Conservation (phyloP, 2,329 filamentous ascomycete genomes). For the Berkeleyomyces rouxiae region DNA sequence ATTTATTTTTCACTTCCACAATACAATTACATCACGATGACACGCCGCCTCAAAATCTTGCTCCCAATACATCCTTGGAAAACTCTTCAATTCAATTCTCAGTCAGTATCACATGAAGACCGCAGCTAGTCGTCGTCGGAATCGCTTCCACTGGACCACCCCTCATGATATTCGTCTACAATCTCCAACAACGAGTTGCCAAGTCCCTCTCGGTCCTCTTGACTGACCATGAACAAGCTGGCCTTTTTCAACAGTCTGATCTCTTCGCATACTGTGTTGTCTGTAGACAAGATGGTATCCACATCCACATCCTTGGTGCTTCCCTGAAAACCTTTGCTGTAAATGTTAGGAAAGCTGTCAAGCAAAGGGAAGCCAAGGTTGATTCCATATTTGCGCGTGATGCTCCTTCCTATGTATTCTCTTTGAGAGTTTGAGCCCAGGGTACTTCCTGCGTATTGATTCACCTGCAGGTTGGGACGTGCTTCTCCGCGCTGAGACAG, state of each 20-base stretch:
- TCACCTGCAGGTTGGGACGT: background rate
- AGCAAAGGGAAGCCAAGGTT: constrained; percentile 55
- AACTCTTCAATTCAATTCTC: background rate
- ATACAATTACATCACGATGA: background rate
- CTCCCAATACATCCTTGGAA: background rate
- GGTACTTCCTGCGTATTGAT: background rate
- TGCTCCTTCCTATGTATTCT: constrained; percentile 5
- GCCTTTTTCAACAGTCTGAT: constrained; percentile 50
- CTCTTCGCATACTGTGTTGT: constrained; percentile 52
- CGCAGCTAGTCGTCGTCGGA: constrained; percentile 41
- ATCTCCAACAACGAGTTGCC: constrained; percentile 67
- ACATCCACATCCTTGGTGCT: constrained; percentile 26
- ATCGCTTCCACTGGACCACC: constrained; percentile 66
- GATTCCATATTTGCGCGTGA: constrained; percentile 27
- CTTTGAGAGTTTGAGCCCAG: background rate
- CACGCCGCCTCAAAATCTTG: background rate
- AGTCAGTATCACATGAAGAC: background rate
- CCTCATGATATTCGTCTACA: constrained; percentile 75
- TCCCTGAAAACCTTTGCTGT: constrained; percentile 24
- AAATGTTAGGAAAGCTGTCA: constrained; percentile 70
- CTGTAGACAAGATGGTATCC: constrained; percentile 51
- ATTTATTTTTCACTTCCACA: constrained; percentile 1
- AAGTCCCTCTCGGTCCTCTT: constrained; percentile 74
- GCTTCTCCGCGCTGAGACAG: constrained; percentile 4
- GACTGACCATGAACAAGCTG: constrained; percentile 42